These are phyloP conservation scores for Mycena crocata DNA, from an alignment of 768 basidiomycete genomes.

Conservation along the genomic window DNA sequence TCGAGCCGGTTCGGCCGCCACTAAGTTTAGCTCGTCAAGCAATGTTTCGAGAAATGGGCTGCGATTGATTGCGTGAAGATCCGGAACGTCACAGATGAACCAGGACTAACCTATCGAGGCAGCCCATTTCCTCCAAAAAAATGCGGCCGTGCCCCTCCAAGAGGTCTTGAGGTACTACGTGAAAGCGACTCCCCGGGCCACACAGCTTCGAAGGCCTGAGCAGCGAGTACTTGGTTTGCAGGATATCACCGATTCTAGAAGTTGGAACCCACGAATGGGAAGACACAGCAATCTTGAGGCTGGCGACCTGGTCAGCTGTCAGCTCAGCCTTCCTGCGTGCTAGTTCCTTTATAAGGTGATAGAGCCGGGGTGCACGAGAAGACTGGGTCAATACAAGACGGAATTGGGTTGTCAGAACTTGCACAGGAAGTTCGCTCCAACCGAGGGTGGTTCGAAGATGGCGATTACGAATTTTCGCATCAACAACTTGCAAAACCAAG, in stretches of 20 bases:
- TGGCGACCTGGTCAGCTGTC: constrained; percentile 3
- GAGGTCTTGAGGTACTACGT: not conserved
- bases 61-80: not conserved
- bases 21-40: constrained; percentile 16
- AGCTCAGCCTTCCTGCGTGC: not conserved
- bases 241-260: not conserved
- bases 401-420: constrained; percentile 17
- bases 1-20: not conserved
- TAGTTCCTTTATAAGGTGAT: constrained; percentile 19
- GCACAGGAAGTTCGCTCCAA: constrained; percentile 15
- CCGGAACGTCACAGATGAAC: not conserved
- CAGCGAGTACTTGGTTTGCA: constrained; percentile 12
- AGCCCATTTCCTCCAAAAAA: constrained; percentile 27
- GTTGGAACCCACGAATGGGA: constrained; percentile 23
- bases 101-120: constrained; percentile 16
- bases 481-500: constrained; percentile 16
- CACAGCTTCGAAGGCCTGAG: constrained; percentile 9
- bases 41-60: constrained; percentile 23
- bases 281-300: not conserved
- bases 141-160: not conserved
- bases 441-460: constrained; percentile 18
- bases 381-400: not conserved
- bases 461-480: not conserved
- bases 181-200: constrained; percentile 11
- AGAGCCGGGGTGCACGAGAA: not conserved